Base-by-base conservation (phyloP, 176 grass and related monocot species). In the Oryza meyeriana region DNA sequence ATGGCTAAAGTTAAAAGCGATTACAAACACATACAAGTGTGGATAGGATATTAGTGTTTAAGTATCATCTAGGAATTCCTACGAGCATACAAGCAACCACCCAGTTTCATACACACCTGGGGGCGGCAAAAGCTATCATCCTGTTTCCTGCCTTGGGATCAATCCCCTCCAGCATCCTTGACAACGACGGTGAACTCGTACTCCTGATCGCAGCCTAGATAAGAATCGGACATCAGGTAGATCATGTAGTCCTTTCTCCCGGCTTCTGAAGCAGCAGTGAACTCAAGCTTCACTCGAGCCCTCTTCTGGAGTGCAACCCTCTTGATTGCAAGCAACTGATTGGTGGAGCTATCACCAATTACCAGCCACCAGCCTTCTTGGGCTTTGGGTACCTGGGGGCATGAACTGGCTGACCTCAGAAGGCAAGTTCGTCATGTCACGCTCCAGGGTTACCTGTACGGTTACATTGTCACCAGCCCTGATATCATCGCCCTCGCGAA, bases 281-380 rank as follows among this genome's bases (percentile, higher is more conserved):
- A 98, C 77, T 85, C 86, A 3, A 98, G 95, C 68, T 94, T 94
- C 30, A 91, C 92, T 45, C 88, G 92, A 12, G 88, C 88, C 79
- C 86, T 91, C 76, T 88, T 90, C 64, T 93, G 92, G 44, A 98
- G 82, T 1, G 88, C 69, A 30, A 98, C 92, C 48, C 95, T 90
- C 84, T 93, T 98, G 61, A 94, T 98, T 18, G 95, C 95, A 22
- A 98, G 74, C 41, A 98, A 85, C 74, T 98, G 95, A 59, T 98
- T 94, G 17, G 84, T 87, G 25, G 79, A 69, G 41, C 87, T 69
- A 64, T 87, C 77, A 62, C 93, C 84, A 35, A 91, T 83, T 28
- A 94, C 90, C 70, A 98, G 75, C 93, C 93, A 95, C 93, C 93
- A 95, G 18, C 95, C 95, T 93, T 98, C 86, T 94, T 98, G n/a